Percentiles rank a stretch among this genome's conserved stretches.
phyloP scores from a whole-genome alignment of 2,329 filamentous ascomycete species.

The Ophiostoma quercus region DNA sequence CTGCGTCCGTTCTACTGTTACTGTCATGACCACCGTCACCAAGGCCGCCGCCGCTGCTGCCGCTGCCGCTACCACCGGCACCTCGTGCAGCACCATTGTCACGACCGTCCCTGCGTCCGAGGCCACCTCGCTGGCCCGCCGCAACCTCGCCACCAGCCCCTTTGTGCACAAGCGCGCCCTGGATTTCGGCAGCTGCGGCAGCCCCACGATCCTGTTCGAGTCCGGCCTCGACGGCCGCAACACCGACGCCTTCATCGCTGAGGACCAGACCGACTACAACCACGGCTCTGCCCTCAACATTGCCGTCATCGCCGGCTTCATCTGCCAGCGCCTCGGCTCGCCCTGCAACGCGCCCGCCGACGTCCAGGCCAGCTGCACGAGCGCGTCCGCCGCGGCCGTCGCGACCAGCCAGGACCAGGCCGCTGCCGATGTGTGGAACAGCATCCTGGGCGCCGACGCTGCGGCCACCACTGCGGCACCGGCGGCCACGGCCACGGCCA shows the following conservation, averaged over 20 bases:
- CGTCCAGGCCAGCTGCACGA: slow-evolving; percentile 30
- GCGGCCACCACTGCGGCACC: slow-evolving; percentile 18
- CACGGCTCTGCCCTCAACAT: slow-evolving; percentile 46
- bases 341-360: slow-evolving; percentile 34
- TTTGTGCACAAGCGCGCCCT: slow-evolving; percentile 27
- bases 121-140: slow-evolving; percentile 26
- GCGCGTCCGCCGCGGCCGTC: slow-evolving; percentile 31
- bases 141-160: slow-evolving; percentile 36
- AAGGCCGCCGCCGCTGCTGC: slow-evolving; percentile 2
- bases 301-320: slow-evolving; percentile 44
- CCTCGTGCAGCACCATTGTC: slow-evolving; percentile 25
- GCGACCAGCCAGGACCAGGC: slow-evolving; percentile 33
- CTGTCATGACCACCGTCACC: neutral
- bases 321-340: slow-evolving; percentile 40
- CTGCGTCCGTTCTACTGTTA: neutral
- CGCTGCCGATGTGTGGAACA: slow-evolving; percentile 35
- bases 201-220: slow-evolving; percentile 42
- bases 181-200: slow-evolving; percentile 39
- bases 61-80: slow-evolving; percentile 23
- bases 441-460: slow-evolving; percentile 28
- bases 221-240: slow-evolving; percentile 42
- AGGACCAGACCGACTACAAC: slow-evolving; percentile 40
- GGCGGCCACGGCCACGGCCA: slow-evolving; percentile 15
- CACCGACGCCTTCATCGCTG: slow-evolving; percentile 40
- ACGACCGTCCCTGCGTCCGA: slow-evolving; percentile 25